A percentile compares a stretch with the other conserved stretches of the same genome.
Conservation (phyloP, 73 alveolate genomes). For the Blepharisma stoltei region DNA sequence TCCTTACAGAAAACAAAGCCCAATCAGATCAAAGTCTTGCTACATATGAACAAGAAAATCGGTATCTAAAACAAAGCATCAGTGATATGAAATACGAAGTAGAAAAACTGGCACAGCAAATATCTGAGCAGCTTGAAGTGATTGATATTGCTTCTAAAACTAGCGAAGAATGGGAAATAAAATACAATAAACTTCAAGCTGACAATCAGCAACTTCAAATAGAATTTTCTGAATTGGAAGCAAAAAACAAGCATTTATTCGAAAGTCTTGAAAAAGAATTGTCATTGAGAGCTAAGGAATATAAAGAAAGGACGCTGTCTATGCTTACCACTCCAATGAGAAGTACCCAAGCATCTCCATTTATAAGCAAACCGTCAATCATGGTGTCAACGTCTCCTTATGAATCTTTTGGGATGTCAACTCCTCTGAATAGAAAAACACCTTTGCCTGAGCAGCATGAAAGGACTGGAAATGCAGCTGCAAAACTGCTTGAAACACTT, state of each 20-base stretch:
- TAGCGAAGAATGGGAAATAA: background rate
- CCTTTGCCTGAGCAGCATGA: background rate
- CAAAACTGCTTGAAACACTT: background rate
- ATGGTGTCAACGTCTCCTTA: no score
- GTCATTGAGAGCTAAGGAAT: conserved; percentile 25
- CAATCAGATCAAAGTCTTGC: no score
- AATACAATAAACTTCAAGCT: background rate
- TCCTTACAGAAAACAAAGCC: no score
- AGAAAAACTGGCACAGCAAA: no score
- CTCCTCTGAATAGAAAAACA: background rate
- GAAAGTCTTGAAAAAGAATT: conserved; percentile 19
- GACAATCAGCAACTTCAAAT: background rate
- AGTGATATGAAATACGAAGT: no score
- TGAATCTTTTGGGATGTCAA: no score
- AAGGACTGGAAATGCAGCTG: conserved; percentile 11
- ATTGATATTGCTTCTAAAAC: no score
- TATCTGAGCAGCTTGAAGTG: no score
- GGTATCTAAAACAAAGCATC: no score
- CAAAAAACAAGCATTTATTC: background rate
- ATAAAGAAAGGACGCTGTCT: conserved; percentile 1
- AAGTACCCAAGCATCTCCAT: background rate
- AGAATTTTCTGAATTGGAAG: background rate
- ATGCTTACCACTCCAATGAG: conserved; percentile 11
- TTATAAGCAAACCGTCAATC: background rate
- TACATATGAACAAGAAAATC: no score